Conservation (phyloP, 2,329 filamentous ascomycete genomes). For the Fusarium luffae region DNA sequence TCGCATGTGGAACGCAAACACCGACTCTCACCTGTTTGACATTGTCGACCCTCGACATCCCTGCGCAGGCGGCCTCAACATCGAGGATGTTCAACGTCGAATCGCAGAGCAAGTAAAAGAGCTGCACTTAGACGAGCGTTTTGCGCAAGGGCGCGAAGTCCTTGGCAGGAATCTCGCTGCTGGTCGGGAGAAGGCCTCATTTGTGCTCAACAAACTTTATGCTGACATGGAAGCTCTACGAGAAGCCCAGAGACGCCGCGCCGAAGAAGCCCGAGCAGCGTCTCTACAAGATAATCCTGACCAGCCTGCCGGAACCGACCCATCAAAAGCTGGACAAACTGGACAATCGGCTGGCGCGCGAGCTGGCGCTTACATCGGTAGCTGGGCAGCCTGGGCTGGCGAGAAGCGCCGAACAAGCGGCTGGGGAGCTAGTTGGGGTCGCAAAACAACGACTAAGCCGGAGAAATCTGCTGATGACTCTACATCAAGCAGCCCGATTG, state of each 20-base stretch:
- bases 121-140: constrained; percentile 89
- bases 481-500: constrained; percentile 52
- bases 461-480: constrained; percentile 49
- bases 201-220: constrained; percentile 88
- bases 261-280: constrained; percentile 52
- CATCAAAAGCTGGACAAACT: constrained; percentile 58
- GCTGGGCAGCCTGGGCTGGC: constrained; percentile 76
- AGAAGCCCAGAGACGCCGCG: constrained; percentile 57
- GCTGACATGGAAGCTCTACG: constrained; percentile 80
- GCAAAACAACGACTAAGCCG: constrained; percentile 49
- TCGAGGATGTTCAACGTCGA: constrained; percentile 93
- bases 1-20: constrained; percentile 83
- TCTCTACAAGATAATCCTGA: constrained; percentile 15
- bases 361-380: constrained; percentile 73
- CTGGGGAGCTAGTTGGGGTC: constrained; percentile 56
- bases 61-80: constrained; percentile 89
- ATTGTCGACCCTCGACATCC: constrained; percentile 94
- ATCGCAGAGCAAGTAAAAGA: constrained; percentile 93
- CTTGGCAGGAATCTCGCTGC: constrained; percentile 90
- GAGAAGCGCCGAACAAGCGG: constrained; percentile 76
- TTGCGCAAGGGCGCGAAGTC: constrained; percentile 84
- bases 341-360: constrained; percentile 63
- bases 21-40: constrained; percentile 90
- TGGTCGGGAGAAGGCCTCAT: constrained; percentile 87
- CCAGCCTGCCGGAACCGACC: constrained; percentile 35